Evolutionary conservation across 1,139 yeast species (phyloP).

Genomic region (Pichia sp.): DNA sequence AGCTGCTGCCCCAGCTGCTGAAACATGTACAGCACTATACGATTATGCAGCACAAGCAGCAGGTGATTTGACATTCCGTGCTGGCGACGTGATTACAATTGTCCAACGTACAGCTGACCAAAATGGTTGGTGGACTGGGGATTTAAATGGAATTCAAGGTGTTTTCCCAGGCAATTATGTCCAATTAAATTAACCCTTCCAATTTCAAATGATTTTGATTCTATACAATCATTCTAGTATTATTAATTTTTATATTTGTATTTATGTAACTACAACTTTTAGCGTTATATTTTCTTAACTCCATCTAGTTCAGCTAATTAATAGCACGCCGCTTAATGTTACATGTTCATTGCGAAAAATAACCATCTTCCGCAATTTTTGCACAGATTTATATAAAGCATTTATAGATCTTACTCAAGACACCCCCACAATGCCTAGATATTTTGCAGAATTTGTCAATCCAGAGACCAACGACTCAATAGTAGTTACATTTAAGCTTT

Average conservation of each 20-base stretch:
- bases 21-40: constrained; percentile 68
- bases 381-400: too few relatives aligned
- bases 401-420: too few relatives aligned
- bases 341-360: too few relatives aligned
- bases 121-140: constrained; percentile 99
- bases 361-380: too few relatives aligned
- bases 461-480: neutral
- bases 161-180: constrained; percentile 96
- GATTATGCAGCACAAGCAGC: constrained; percentile 80
- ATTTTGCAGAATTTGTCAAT: constrained; percentile 11
- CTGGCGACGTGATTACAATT: constrained; percentile 81
- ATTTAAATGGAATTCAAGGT: constrained; percentile 76
- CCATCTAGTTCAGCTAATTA: too few relatives aligned
- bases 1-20: constrained; percentile 34
- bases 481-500: constrained; percentile 10
- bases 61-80: constrained; percentile 82
- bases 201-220: neutral
- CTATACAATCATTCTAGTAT: neutral
- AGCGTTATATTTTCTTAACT: neutral
- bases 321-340: too few relatives aligned
- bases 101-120: constrained; percentile 75
- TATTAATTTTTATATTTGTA: neutral
- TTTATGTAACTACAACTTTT: neutral
- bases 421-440: constrained; percentile 10
- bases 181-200: constrained; percentile 42